These are phyloP conservation scores for Pythium folliculosum DNA, from an alignment of 352 stramenopile genomes.

Conservation along the genomic window DNA sequence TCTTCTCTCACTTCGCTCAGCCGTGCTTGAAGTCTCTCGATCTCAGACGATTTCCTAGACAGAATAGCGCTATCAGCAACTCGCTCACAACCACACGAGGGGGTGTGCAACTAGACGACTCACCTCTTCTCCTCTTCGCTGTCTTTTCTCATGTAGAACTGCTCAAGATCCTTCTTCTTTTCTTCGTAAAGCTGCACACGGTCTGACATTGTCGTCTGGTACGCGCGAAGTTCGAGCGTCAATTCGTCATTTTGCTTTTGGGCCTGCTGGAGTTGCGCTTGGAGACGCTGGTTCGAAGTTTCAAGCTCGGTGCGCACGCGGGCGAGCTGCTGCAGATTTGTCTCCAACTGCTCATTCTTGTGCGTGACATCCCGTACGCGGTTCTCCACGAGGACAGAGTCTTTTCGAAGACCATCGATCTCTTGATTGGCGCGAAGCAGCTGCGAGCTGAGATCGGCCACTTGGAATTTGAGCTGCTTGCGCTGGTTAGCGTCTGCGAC, in stretches of 20 bases:
- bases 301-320: slow-evolving; percentile 26
- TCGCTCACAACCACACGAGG: too few species aligned
- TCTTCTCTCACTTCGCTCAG: slow-evolving; percentile 54
- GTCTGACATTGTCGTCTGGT: slow-evolving; percentile 48
- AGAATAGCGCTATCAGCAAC: background rate
- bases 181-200: slow-evolving; percentile 61
- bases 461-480: slow-evolving; percentile 13
- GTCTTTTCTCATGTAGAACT: slow-evolving; percentile 62
- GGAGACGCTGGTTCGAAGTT: slow-evolving; percentile 39
- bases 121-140: slow-evolving; percentile 53
- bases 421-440: slow-evolving; percentile 31
- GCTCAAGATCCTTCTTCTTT: slow-evolving; percentile 64
- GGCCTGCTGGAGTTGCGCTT: slow-evolving; percentile 53
- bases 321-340: slow-evolving; percentile 35
- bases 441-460: slow-evolving; percentile 19
- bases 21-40: slow-evolving; percentile 56
- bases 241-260: slow-evolving; percentile 63
- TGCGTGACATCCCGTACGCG: slow-evolving; percentile 13
- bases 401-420: slow-evolving; percentile 35
- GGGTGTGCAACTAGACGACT: background rate
- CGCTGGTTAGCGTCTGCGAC: background rate
- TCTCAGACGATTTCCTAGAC: slow-evolving; percentile 45
- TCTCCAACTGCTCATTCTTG: slow-evolving; percentile 33
- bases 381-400: slow-evolving; percentile 14
- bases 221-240: slow-evolving; percentile 54